A percentile compares a stretch with the other conserved stretches of the same genome.
These are phyloP conservation scores for Aspergillus fischeri DNA, from an alignment of 2,329 filamentous ascomycete genomes.

Conservation along the genomic window DNA sequence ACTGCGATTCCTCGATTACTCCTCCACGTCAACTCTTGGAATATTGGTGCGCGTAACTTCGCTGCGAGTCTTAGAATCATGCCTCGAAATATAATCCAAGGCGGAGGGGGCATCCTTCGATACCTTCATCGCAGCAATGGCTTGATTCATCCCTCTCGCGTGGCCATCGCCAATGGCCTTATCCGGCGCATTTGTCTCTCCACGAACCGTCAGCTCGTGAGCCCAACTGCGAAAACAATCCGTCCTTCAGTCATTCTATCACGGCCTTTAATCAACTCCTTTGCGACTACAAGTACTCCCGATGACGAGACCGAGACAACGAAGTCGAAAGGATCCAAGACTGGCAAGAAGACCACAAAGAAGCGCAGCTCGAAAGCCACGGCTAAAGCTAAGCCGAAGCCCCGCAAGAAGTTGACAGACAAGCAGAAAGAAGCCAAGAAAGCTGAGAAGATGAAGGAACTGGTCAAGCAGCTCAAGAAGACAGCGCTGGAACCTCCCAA, in stretches of 20 bases:
- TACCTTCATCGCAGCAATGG: conserved; percentile 23
- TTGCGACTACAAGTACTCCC: conserved; percentile 30
- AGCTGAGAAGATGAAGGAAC: conserved; percentile 25
- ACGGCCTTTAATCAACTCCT: conserved; percentile 21
- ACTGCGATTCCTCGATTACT: background rate
- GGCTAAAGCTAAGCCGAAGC: conserved; percentile 24
- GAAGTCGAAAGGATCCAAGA: conserved; percentile 15
- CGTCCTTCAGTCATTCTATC: conserved; percentile 15
- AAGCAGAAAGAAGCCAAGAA: conserved; percentile 27
- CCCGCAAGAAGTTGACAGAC: conserved; percentile 28
- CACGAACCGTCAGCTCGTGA: conserved; percentile 12
- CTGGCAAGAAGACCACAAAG: conserved; percentile 16
- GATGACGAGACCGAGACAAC: conserved; percentile 23
- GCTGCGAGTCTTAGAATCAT: conserved; percentile 17
- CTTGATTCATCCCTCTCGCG: conserved; percentile 23
- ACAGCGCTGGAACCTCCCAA: conserved; percentile 35
- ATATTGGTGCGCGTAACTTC: background rate
- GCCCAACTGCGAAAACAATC: conserved; percentile 8
- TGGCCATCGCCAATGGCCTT: conserved; percentile 23
- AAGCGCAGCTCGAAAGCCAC: conserved; percentile 21
- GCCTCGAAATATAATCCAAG: conserved; percentile 29
- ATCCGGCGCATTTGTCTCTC: conserved; percentile 24
- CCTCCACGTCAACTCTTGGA: background rate
- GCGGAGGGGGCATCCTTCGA: conserved; percentile 28
- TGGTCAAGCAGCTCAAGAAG: conserved; percentile 32